These are phyloP conservation scores for Coprinopsis cinerea DNA, from an alignment of 768 basidiomycete genomes.

Conservation along the genomic window DNA sequence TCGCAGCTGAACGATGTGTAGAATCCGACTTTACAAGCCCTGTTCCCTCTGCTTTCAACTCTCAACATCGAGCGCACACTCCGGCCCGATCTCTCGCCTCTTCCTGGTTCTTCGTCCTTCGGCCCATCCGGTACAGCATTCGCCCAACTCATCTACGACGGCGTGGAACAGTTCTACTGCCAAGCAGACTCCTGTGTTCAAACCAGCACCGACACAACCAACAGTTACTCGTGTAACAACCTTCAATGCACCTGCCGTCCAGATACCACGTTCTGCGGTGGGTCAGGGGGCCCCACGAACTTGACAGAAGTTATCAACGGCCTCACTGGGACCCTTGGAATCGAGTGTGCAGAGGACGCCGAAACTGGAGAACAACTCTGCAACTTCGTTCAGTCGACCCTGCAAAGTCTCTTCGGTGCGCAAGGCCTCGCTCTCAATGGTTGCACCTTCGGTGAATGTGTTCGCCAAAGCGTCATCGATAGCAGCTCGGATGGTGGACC, in stretches of 20 bases:
- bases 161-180: constrained; percentile 88
- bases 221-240: constrained; percentile 67
- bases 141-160: constrained; percentile 72
- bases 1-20: constrained; percentile 20
- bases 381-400: constrained; percentile 64
- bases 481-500: constrained; percentile 29
- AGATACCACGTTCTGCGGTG: constrained; percentile 74
- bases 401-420: constrained; percentile 68
- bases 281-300: constrained; percentile 30
- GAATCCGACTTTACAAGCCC: constrained; percentile 78
- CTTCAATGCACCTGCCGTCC: constrained; percentile 70
- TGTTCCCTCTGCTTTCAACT: constrained; percentile 66
- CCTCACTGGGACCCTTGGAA: constrained; percentile 58
- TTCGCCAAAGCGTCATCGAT: constrained; percentile 75
- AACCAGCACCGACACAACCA: constrained; percentile 32
- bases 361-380: constrained; percentile 52
- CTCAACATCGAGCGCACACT: constrained; percentile 78
- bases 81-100: constrained; percentile 61
- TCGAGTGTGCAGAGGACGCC: constrained; percentile 54
- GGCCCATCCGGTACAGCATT: constrained; percentile 48
- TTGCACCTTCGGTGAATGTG: constrained; percentile 87
- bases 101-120: constrained; percentile 56
- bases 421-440: constrained; percentile 65
- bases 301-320: constrained; percentile 59
- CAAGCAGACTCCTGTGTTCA: constrained; percentile 66